Evolutionary conservation across 192 early-diverging fungal genomes (phyloP).

Genomic region (Coemansia sp.): DNA sequence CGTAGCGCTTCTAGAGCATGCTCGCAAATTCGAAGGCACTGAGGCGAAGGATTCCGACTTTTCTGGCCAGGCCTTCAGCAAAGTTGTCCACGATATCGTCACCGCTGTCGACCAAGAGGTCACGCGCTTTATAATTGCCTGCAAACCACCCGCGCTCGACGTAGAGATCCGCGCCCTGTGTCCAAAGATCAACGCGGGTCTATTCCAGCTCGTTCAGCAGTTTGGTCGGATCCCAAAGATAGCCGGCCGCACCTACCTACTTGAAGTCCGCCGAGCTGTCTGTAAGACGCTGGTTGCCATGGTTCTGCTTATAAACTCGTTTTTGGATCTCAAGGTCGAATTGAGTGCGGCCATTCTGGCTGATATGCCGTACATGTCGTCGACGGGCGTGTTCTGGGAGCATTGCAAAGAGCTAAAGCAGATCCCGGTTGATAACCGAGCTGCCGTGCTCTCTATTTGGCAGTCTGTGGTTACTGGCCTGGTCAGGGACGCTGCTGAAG

Average conservation of each 20-base stretch:
- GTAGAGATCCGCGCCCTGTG: constrained; percentile 29
- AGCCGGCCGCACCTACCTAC: constrained; percentile 38
- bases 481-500: constrained; percentile 41
- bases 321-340: constrained; percentile 35
- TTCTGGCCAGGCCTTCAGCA: constrained; percentile 25
- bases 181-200: constrained; percentile 49
- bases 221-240: constrained; percentile 29
- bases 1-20: constrained; percentile 26
- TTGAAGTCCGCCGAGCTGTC: constrained; percentile 28
- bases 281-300: constrained; percentile 30
- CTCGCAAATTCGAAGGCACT: constrained; percentile 26
- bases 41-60: constrained; percentile 17
- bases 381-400: constrained; percentile 50
- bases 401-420: constrained; percentile 44
- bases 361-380: constrained; percentile 29
- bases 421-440: constrained; percentile 38
- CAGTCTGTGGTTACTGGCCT: constrained; percentile 13
- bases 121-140: constrained; percentile 45
- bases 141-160: constrained; percentile 43
- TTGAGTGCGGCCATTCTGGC: constrained; percentile 19
- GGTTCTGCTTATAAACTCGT: constrained; percentile 36
- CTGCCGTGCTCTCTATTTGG: constrained; percentile 28
- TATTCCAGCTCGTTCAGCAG: constrained; percentile 45
- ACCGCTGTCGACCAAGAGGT: constrained; percentile 46
- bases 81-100: constrained; percentile 22